Evolutionary conservation across 352 stramenopile species (phyloP), one percentile per base, ranked within the genome.

Genomic region (Pythium monospermum): DNA sequence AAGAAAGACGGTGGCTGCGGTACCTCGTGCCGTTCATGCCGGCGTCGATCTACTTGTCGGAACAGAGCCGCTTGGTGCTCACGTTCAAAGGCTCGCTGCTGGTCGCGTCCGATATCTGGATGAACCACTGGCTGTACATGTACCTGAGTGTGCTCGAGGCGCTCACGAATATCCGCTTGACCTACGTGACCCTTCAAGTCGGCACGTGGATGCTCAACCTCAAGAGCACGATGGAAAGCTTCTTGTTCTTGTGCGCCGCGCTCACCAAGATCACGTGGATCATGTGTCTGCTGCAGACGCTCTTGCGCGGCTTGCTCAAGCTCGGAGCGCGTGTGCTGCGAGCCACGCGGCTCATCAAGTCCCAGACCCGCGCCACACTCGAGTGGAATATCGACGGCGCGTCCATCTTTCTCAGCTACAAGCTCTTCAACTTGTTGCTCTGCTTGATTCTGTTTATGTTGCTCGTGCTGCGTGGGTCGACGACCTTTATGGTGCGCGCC

Each of bases 71-170:
- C 7, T 18, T 53, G 0, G 65, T 83, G 10, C 74, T 86, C 27
- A 61, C 59, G 1, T 83, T 84, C 58, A 79, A 81, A 23, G 75
- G 70, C 23, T 65, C 57, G 35, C 23, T 73, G 12, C 51, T 86
- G 21, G 74, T 83, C 57, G 76, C 68, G 0, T 84, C 75, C 1
- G 71, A 84, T 22, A 51, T 81, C 2, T 85, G 76, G 76, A 79
- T 85, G 48, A 87, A 84, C 49, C 73, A 87, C 41, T 87, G 76
- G 76, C 56, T 85, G 1, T 87, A 85, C 54, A 83, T 84, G 6
- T 30, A 63, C 2, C 35, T 85, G 1, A 85, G 76, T 46, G 74
- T 83, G 15, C 38, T 83, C 28, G 73, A 87, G 11, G 53, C 71
- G 6, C 46, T 83, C 7, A 44, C 64, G 1, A 81, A 68, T 43